A percentile compares a stretch with the other conserved stretches of the same genome.
These are phyloP conservation scores for Thermothelomyces thermophilus DNA, from an alignment of 2,329 filamentous ascomycete species.

Conservation along the genomic window DNA sequence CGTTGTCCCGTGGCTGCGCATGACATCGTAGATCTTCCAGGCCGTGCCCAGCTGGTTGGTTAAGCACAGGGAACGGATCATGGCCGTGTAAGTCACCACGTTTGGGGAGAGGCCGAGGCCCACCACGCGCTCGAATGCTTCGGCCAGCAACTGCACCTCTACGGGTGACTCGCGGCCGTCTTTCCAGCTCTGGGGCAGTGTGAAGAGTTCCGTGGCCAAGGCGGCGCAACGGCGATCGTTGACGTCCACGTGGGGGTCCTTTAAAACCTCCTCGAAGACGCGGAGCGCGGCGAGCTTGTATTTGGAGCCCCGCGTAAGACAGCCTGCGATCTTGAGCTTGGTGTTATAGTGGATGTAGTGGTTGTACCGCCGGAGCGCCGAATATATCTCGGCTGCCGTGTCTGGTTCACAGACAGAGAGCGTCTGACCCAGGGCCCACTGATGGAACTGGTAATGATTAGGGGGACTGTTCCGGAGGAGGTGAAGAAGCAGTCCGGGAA, in stretches of 20 bases:
- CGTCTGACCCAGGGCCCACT: slow-evolving; percentile 31
- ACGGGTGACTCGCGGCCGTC: slow-evolving; percentile 11
- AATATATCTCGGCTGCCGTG: slow-evolving; percentile 31
- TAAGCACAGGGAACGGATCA: slow-evolving; percentile 65
- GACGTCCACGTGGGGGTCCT: slow-evolving; percentile 35
- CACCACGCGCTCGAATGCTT: slow-evolving; percentile 51
- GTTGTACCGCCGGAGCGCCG: slow-evolving; percentile 27
- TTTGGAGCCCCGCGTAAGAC: slow-evolving; percentile 34
- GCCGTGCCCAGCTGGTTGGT: slow-evolving; percentile 57
- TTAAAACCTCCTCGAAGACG: slow-evolving; percentile 36
- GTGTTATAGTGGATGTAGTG: slow-evolving; percentile 38
- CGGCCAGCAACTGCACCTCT: slow-evolving; percentile 26
- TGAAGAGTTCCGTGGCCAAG: slow-evolving; percentile 55
- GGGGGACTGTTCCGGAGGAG: slow-evolving; percentile 15
- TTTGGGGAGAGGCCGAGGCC: slow-evolving; percentile 58
- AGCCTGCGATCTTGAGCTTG: slow-evolving; percentile 41
- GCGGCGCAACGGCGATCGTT: slow-evolving; percentile 43
- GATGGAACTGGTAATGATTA: slow-evolving; percentile 30
- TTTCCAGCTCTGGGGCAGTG: slow-evolving; percentile 28
- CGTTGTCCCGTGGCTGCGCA: slow-evolving; percentile 51
- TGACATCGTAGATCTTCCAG: slow-evolving; percentile 57
- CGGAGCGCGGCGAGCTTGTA: slow-evolving; percentile 39
- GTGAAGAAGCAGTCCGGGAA: slow-evolving; percentile 15
- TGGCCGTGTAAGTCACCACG: slow-evolving; percentile 54
- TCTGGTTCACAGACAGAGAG: slow-evolving; percentile 16